Evolutionary conservation across 768 basidiomycete species (phyloP).

Genomic region (Sarcodon sp.): DNA sequence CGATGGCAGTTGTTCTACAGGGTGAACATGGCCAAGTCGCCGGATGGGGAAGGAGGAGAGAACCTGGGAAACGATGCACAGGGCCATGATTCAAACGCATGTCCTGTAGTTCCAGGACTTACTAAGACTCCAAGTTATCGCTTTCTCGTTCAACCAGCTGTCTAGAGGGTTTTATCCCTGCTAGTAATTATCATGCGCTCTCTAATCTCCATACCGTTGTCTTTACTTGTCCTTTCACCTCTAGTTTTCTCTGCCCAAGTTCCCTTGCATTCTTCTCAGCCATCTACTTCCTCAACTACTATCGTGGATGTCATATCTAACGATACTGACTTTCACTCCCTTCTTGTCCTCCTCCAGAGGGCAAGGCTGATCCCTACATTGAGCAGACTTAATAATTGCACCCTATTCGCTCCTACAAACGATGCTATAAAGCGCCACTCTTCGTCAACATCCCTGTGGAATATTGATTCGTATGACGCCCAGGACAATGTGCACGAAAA

Average conservation of each 20-base stretch:
- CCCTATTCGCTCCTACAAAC: slow-evolving; percentile 94
- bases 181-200: slow-evolving; percentile 16
- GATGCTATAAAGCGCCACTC: slow-evolving; percentile 59
- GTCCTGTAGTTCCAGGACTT: not conserved
- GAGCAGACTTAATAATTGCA: slow-evolving; percentile 71
- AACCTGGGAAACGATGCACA: not conserved
- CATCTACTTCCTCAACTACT: slow-evolving; percentile 30
- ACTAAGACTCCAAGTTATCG: too few relatives aligned
- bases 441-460: slow-evolving; percentile 18
- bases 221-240: slow-evolving; percentile 21
- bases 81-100: not conserved
- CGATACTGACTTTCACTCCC: slow-evolving; percentile 67
- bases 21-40: not conserved
- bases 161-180: too few relatives aligned
- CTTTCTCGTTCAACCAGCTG: too few relatives aligned
- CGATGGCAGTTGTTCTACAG: not conserved
- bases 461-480: slow-evolving; percentile 23
- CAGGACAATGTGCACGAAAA: slow-evolving; percentile 72
- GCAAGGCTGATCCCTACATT: slow-evolving; percentile 86
- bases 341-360: slow-evolving; percentile 68
- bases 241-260: slow-evolving; percentile 20
- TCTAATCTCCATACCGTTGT: slow-evolving; percentile 19
- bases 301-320: slow-evolving; percentile 67
- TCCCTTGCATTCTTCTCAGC: slow-evolving; percentile 11
- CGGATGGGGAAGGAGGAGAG: not conserved